Conservation (phyloP, 2,329 filamentous ascomycete genomes). For the Neopestalotiopsis clavispora region DNA sequence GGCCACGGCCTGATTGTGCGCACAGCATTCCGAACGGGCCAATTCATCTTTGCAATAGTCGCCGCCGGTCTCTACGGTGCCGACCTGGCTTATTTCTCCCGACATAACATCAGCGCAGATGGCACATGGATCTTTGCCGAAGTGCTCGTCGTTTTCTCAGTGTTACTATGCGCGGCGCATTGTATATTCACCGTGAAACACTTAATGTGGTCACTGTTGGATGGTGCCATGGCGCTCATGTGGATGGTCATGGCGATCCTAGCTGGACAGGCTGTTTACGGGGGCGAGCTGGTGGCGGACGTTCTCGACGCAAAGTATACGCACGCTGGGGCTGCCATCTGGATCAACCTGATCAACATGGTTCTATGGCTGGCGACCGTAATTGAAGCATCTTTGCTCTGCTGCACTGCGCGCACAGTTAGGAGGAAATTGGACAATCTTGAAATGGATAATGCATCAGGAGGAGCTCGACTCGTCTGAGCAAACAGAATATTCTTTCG, state of each 20-base stretch:
- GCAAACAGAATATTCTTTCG: too few relatives aligned
- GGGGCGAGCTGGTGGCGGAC: background rate
- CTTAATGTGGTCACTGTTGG: background rate
- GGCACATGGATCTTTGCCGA: background rate
- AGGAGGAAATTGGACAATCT: background rate
- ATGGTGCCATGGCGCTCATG: background rate
- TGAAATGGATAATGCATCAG: background rate
- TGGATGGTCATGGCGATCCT: background rate
- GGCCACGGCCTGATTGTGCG: background rate
- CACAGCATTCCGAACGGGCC: background rate
- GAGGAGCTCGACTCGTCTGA: too few relatives aligned
- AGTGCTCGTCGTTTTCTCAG: background rate
- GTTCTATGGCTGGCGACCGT: background rate
- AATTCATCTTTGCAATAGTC: background rate
- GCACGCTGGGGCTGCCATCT: background rate
- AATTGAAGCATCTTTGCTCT: background rate
- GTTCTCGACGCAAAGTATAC: background rate
- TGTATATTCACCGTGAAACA: constrained; percentile 4
- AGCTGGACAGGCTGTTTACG: background rate
- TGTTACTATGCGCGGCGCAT: background rate
- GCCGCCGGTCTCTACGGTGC: background rate
- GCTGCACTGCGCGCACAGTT: background rate
- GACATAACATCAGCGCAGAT: background rate
- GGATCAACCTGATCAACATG: background rate
- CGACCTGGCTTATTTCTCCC: background rate